phyloP scores from a whole-genome alignment of 192 early-diverging fungal species.

The Coemansia sp. region DNA sequence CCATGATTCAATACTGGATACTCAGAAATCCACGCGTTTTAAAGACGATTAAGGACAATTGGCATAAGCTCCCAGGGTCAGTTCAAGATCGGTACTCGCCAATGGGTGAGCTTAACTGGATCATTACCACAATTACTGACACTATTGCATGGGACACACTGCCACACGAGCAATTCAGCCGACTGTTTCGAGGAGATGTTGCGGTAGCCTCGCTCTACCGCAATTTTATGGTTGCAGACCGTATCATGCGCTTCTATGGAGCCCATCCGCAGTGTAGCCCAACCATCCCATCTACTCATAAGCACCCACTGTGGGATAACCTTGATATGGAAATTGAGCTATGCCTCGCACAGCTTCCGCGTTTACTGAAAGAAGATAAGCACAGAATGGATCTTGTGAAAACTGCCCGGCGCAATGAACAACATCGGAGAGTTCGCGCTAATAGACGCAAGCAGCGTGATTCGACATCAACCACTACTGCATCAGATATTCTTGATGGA shows the following conservation, averaged over 20 bases:
- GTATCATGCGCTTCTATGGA: conserved; percentile 92
- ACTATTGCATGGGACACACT: conserved; percentile 97
- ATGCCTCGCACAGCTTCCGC: conserved; percentile 88
- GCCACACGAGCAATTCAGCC: conserved; percentile 84
- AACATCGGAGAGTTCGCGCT: conserved; percentile 18
- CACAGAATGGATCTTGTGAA: conserved; percentile 22
- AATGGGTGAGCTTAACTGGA: conserved; percentile 98
- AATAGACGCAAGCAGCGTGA: conserved; percentile 1
- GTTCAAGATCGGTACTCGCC: conserved; percentile 90
- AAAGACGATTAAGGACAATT: conserved; percentile 69
- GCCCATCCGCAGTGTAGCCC: conserved; percentile 91
- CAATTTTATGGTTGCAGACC: conserved; percentile 93
- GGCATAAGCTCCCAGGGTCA: conserved; percentile 74
- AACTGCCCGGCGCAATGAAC: conserved; percentile 15
- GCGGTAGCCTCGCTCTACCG: conserved; percentile 92
- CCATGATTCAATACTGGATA: conserved; percentile 89
- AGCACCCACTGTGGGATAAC: conserved; percentile 95
- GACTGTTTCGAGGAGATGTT: conserved; percentile 89
- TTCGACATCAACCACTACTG: background rate
- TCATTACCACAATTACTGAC: conserved; percentile 97
- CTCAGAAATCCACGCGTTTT: conserved; percentile 74
- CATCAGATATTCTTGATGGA: conserved; percentile 3
- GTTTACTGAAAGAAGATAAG: conserved; percentile 57
- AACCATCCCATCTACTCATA: conserved; percentile 81
- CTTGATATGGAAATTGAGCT: conserved; percentile 95